Conservation (phyloP, 306 rosid genomes). For the Prunus padus region DNA sequence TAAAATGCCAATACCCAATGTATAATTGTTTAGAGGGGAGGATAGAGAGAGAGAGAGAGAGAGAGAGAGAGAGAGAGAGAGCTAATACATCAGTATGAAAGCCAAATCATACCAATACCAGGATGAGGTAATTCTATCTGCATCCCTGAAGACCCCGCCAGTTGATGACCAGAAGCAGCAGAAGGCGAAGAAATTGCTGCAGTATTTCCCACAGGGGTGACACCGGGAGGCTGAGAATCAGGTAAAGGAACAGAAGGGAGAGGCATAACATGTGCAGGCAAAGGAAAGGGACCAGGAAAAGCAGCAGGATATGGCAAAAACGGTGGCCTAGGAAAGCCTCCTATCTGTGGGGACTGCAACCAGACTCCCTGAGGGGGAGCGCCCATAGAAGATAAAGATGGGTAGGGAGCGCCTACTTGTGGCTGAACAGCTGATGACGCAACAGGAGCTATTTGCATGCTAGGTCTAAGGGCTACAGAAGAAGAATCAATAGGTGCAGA, state of each 20-base stretch:
- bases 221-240: constrained; percentile 96
- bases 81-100: constrained; percentile 1
- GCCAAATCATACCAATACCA: constrained; percentile 47
- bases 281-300: constrained; percentile 67
- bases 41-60: neutral
- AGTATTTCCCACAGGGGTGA: constrained; percentile 58
- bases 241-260: constrained; percentile 64
- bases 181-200: constrained; percentile 28
- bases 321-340: constrained; percentile 60
- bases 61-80: neutral
- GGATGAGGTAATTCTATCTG: constrained; percentile 48
- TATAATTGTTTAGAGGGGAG: neutral
- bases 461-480: constrained; percentile 47
- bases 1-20: constrained; percentile 32
- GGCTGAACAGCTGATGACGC: constrained; percentile 38
- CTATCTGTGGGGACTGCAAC: constrained; percentile 76
- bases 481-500: constrained; percentile 44
- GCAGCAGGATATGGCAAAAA: constrained; percentile 63
- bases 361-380: constrained; percentile 72
- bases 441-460: constrained; percentile 42
- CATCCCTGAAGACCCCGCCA: constrained; percentile 44
- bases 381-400: constrained; percentile 54
- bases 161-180: constrained; percentile 36
- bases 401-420: constrained; percentile 53
- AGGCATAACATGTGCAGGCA: constrained; percentile 62